A percentile compares a stretch with the other conserved stretches of the same genome.
These are phyloP conservation scores for Rhizoclosmatium globosum DNA, from an alignment of 192 early-diverging fungal genomes.

Conservation along the genomic window DNA sequence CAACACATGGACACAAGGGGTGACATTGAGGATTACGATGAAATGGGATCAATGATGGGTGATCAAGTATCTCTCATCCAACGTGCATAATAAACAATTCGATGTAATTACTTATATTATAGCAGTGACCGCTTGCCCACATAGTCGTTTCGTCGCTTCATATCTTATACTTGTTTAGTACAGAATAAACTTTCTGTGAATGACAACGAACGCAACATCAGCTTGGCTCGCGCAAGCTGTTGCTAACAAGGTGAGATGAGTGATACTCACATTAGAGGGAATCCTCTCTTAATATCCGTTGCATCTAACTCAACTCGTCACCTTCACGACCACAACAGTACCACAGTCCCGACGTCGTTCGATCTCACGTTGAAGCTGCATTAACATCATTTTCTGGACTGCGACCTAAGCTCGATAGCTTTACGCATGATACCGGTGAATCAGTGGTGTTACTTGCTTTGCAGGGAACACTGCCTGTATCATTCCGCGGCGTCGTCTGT, in stretches of 20 bases:
- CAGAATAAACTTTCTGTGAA: neutral
- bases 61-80: neutral
- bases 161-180: no score
- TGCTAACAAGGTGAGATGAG: neutral
- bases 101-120: no score
- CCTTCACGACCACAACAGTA: constrained; percentile 53
- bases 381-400: constrained; percentile 64
- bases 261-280: neutral
- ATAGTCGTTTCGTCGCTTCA: no score
- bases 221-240: constrained; percentile 3
- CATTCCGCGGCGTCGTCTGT: constrained; percentile 67
- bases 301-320: neutral
- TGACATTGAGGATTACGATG: neutral
- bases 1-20: neutral
- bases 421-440: constrained; percentile 59
- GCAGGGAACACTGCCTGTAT: constrained; percentile 88
- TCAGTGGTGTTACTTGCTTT: constrained; percentile 78
- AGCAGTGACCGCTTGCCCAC: no score
- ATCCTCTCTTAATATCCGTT: neutral
- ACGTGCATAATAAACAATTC: no score
- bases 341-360: constrained; percentile 64
- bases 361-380: constrained; percentile 71
- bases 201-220: constrained; percentile 2
- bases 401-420: constrained; percentile 73
- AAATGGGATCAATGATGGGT: neutral